Evolutionary conservation across 768 basidiomycete genomes (phyloP).

Genomic region (Lactarius trivialis): DNA sequence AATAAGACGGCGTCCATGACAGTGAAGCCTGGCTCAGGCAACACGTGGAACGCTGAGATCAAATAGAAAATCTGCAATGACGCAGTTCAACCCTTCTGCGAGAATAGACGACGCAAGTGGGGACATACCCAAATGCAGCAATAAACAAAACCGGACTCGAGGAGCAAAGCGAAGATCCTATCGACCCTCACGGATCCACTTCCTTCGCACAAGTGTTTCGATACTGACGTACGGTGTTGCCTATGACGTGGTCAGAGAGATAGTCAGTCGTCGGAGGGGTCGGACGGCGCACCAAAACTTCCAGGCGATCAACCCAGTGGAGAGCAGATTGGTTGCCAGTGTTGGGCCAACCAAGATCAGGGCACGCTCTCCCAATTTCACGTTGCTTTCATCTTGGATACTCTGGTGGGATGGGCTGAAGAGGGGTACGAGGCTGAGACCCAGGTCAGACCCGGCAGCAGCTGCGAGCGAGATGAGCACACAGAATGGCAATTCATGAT

Average conservation of each 20-base stretch:
- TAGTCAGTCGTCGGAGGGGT: background rate
- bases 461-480: background rate
- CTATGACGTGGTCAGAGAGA: background rate
- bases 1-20: constrained; percentile 1
- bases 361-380: background rate
- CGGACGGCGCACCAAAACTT: background rate
- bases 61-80: constrained; percentile 1
- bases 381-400: too few species aligned
- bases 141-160: constrained; percentile 14
- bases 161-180: constrained; percentile 8
- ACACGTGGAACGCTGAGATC: background rate
- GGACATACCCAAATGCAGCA: constrained; percentile 11
- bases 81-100: background rate
- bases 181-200: constrained; percentile 1
- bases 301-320: background rate
- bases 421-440: background rate
- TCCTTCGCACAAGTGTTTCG: background rate
- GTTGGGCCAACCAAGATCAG: background rate
- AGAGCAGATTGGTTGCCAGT: background rate
- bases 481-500: too few species aligned
- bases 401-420: background rate
- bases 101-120: background rate
- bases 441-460: background rate
- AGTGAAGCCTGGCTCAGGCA: background rate
- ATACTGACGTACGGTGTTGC: background rate